Base-by-base conservation (phyloP, 1,284 basidiomycete species). In the Irpex lacteus region DNA sequence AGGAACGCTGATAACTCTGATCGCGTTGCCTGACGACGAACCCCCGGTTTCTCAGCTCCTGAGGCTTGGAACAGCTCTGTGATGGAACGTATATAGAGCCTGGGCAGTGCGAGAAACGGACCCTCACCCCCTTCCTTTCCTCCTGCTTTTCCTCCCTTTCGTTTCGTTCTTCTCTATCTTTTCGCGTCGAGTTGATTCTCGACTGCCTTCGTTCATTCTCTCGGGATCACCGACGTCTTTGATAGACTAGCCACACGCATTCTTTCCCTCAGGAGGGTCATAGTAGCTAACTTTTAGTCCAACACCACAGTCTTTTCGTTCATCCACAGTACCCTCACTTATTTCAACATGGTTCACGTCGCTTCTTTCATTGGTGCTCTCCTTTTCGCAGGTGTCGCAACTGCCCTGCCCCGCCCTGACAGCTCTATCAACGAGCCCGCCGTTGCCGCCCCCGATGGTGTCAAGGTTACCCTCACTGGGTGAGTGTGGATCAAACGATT, bases 171-270 rank as follows among this genome's bases (percentile, higher is more conserved):
- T 75, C 61, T 73, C 77, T 77, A 72, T 77, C 71, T 72, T 67
- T 71, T 73, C 73, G 71, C 71, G 84, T 86, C 85, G 86, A 85
- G 85, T 86, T 80, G 85, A 86, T 79, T 77, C 78, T 85, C 85
- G 83, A 81, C 82, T 78, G 73, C 72, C 66, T 69, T 66, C 69
- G 63, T 79, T 78, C 78, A 78, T 86, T 86, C 80, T 63, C 69
- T 70, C 68, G 85, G 83, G 84, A 86, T 85, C 82, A 81, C 79
- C 78, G 84, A 34, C 54, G 54, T 88, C 87, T 89, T 90, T 85
- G 88, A 88, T 77, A 89, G 87, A 88, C 85, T 78, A 69, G 74
- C 75, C 77, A 77, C 75, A 76, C 77, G 78, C 76, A 76, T 78
- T 75, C 77, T 81, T 81, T 75, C 77, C 83, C 84, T 44, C 77